Base-by-base conservation (phyloP, 257 asterid genomes). In the Schizonepeta tenuifolia region DNA sequence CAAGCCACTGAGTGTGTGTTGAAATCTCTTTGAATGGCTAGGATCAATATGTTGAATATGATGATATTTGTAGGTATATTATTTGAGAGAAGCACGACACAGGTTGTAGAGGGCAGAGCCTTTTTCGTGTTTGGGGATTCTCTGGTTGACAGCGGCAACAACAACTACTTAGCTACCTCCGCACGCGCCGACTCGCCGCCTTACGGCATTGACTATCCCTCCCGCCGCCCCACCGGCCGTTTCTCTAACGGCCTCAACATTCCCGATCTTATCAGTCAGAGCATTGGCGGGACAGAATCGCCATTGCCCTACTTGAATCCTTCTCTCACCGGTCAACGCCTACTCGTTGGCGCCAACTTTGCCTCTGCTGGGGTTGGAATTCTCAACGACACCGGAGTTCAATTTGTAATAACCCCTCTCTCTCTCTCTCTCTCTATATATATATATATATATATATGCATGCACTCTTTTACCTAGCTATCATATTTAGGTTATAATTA, bases 351-450 rank as follows among this genome's bases (percentile, higher is more conserved):
- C 22, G 93, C 93, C 79, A 87, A 87, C 75, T 87, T 85, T 40
- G 93, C 90, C 26, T 87, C 93, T 7, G 93, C 93, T 0, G 93
- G 93, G 0, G 84, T 87, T 8, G 93, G 93, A 21, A 79, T 87
- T 73, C 89, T 87, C 3, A 83, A 85, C 11, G 93, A 87, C 84
- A 87, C 90, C 2, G 93, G 93, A 65, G 20, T 69, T 31, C 90
- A 87, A 66, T 87, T 87, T 36, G 92, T n/a, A n/a, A n/a, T 87
- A n/a, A n/a, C n/a, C n/a, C n/a, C n/a, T n/a, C n/a, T n/a, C n/a
- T n/a, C n/a, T n/a, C n/a, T n/a, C n/a, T n/a, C n/a, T n/a, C n/a
- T n/a, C n/a, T n/a, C n/a, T n/a, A n/a, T n/a, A n/a, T n/a, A n/a
- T 60, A 5, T 43, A 63, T 43, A 43, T 6, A 24, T 24, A 13